A percentile compares a stretch with the other conserved stretches of the same genome.
These are phyloP conservation scores for Pugionium dolabratum DNA, from an alignment of 345 rosid genomes.

Conservation along the genomic window DNA sequence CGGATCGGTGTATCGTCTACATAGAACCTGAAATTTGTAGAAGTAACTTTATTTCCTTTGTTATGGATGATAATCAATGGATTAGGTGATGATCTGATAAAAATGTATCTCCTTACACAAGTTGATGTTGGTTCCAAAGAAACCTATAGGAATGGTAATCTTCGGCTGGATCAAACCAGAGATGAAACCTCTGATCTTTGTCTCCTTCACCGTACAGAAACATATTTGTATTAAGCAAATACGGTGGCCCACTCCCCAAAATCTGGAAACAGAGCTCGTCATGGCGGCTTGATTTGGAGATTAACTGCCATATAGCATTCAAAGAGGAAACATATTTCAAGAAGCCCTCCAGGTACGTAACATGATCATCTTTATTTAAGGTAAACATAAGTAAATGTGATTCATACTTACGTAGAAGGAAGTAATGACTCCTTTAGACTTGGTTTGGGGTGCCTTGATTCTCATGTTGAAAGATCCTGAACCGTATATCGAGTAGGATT, in stretches of 20 bases:
- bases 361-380: not conserved
- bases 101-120: slow-evolving; percentile 28
- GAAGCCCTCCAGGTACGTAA: slow-evolving; percentile 10
- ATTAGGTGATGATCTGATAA: slow-evolving; percentile 8
- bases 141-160: slow-evolving; percentile 39
- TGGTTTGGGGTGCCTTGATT: slow-evolving; percentile 40
- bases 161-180: slow-evolving; percentile 44
- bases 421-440: slow-evolving; percentile 33
- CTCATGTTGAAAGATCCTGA: slow-evolving; percentile 43
- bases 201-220: slow-evolving; percentile 37
- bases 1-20: slow-evolving; percentile 46
- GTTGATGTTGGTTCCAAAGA: slow-evolving; percentile 41
- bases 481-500: slow-evolving; percentile 36
- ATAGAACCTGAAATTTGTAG: slow-evolving; percentile 38
- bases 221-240: slow-evolving; percentile 39
- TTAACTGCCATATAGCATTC: slow-evolving; percentile 26
- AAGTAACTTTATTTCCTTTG: not conserved
- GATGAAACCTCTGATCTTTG: slow-evolving; percentile 39
- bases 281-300: slow-evolving; percentile 37
- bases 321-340: slow-evolving; percentile 10
- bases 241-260: slow-evolving; percentile 33
- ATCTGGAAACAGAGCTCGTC: slow-evolving; percentile 43
- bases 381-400: slow-evolving; percentile 11
- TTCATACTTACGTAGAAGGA: slow-evolving; percentile 39
- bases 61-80: not conserved